phyloP scores from a whole-genome alignment of 179 eudicot genomes.

The Gypsophila paniculata region DNA sequence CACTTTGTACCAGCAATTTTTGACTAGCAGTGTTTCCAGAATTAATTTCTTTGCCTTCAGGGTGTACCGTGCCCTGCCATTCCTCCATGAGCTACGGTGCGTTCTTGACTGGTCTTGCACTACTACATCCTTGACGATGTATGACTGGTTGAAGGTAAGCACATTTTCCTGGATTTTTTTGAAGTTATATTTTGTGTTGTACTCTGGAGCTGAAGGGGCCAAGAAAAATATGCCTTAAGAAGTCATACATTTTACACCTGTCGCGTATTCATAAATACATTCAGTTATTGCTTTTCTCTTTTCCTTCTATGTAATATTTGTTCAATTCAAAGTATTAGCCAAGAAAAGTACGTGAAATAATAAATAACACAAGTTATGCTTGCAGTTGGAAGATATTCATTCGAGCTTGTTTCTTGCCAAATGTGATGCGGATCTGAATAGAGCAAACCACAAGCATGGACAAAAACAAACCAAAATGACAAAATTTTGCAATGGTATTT shows the following conservation, averaged over 20 bases:
- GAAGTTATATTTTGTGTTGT: too few relatives aligned
- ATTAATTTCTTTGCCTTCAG: conserved; percentile 79
- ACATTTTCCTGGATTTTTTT: not conserved
- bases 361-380: not conserved
- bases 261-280: not conserved
- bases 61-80: conserved; percentile 88
- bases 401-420: conserved; percentile 98
- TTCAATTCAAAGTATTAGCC: not conserved
- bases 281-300: too few relatives aligned
- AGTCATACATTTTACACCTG: not conserved
- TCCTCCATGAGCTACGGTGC: conserved; percentile 87
- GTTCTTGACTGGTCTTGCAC: conserved; percentile 99
- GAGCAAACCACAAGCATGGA: conserved; percentile 79
- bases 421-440: conserved; percentile 76
- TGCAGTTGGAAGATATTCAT: conserved; percentile 91
- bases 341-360: not conserved
- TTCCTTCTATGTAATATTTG: not conserved
- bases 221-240: too few relatives aligned
- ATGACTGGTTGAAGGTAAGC: conserved; percentile 96
- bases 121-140: conserved; percentile 95
- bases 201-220: too few relatives aligned
- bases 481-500: conserved; percentile 88
- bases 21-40: conserved; percentile 78
- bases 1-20: conserved; percentile 85
- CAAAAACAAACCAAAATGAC: conserved; percentile 79